Base-by-base conservation (phyloP, 768 basidiomycete species). In the Gautieria morchelliformis region DNA sequence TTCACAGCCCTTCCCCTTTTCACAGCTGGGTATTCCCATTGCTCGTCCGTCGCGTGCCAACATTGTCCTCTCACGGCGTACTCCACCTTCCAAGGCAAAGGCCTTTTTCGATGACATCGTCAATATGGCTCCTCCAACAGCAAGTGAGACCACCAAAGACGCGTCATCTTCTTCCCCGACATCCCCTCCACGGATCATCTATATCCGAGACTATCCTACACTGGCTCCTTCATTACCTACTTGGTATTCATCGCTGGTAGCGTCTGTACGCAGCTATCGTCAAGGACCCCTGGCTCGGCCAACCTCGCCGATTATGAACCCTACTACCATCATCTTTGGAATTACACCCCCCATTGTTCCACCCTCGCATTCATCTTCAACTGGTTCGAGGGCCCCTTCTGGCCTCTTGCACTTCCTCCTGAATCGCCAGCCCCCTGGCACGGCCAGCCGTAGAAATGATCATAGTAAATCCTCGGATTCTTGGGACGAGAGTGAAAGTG, bases 301-400 rank as follows among this genome's bases (percentile, higher is more conserved):
- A 11, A 75, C 80, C 5, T 79, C 82, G n/a, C 78, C 82, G 1
- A 78, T 83, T 12, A 62, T 69, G 37, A 82, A 82, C 65, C 89
- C 92, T 3, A 88, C 85, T 63, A 81, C 85, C 8, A 90, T 96
- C 48, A 75, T 96, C 17, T 88, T 95, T 63, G 91, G 92, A n/a
- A 82, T 90, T 64, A 84, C 87, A 0, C 91, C 93, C 27, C 72
- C 88, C 4, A 71, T 92, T n/a, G 71, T 81, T 14, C 76, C 79
- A n/a, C 72, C 79, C 10, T 61, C 66, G 63, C 49, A 69, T 64
- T 4, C 61, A 27, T 59, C 70, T 3, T 63, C 63, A 1, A 64
- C 74, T 15, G 67, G 66, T 22, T 15, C 52, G 8, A 53, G 53
- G 7, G 32, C 40, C 10, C 52, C 53, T 7, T 46, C 64, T 14